A percentile compares a stretch with the other conserved stretches of the same genome.
Evolutionary conservation across 2,329 filamentous ascomycete genomes (phyloP).

Genomic region (Tolypocladium amazonense): DNA sequence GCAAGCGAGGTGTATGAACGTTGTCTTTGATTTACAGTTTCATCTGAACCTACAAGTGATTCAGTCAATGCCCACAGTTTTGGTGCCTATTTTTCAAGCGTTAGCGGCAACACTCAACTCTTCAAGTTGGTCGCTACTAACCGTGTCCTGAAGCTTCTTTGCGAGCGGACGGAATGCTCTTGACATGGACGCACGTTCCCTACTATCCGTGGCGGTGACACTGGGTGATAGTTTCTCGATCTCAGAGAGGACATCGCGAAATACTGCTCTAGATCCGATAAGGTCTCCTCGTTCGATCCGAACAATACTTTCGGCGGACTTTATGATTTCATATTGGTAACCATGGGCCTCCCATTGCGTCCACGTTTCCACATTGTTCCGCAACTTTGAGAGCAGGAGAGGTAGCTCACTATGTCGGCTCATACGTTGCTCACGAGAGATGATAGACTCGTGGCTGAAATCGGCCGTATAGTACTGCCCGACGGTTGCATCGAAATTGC

Average conservation of each 20-base stretch:
- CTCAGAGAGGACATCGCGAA: neutral
- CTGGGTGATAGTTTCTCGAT: neutral
- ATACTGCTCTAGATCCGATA: neutral
- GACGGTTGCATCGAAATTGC: neutral
- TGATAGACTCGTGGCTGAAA: constrained; percentile 1
- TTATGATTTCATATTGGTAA: constrained; percentile 3
- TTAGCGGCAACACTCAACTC: neutral
- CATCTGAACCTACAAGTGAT: neutral
- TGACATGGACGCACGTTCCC: neutral
- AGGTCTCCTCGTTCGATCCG: neutral
- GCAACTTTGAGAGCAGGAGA: neutral
- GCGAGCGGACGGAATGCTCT: neutral
- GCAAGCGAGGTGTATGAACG: constrained; percentile 2
- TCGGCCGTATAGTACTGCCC: constrained; percentile 3
- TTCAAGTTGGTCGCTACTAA: neutral
- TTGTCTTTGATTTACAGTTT: constrained; percentile 1
- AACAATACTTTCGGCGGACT: constrained; percentile 2
- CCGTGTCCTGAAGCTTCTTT: neutral
- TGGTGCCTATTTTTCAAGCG: neutral
- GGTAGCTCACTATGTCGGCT: constrained; percentile 3
- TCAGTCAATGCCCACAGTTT: neutral
- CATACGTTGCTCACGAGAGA: constrained; percentile 1
- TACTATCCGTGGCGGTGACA: neutral
- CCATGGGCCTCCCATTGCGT: constrained; percentile 4
- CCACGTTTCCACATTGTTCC: constrained; percentile 1